Base-by-base conservation (phyloP, 2,329 filamentous ascomycete species). In the Bipolaris gigantea region DNA sequence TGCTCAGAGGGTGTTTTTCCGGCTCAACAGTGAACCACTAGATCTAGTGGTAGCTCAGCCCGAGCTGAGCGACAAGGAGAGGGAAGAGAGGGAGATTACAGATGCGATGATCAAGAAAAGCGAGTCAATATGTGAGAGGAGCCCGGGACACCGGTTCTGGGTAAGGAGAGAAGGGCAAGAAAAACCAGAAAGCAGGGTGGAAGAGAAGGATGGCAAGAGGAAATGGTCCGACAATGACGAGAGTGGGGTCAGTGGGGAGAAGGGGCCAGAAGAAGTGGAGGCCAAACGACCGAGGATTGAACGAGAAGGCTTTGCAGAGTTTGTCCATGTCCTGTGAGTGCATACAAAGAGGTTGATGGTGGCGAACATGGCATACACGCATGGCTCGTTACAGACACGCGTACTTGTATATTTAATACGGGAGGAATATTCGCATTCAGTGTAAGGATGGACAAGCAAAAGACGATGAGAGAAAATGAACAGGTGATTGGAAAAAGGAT, bases 1-100 rank as follows among this genome's bases (percentile, higher is more conserved):
- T 48, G 67, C 71, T 2, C 69, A 73, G 44, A 59, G 66, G 9
- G 67, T 73, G 3, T 72, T 74, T 52, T 74, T 72, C 55, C 60
- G 72, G 19, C 54, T 64, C 25, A 64, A 73, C 45, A 21, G 51
- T 0, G 45, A 53, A 23, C 61, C 63, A 9, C 48, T 74, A 1
- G 5, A 55, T 2, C 51, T 72, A 2, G 7, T 23, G 0, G 11
- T 46, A 2, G 23, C 32, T 1, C 33, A 54, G 19, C 33, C 55
- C 0, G 42, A 38, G 3, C 34, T 70, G 19, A 46, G 57, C 0
- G 61, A 58, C 5, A 45, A 61, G 33, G 53, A 70, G 43, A 56
- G 56, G 15, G 70, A 73, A 18, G 64, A 67, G 2, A 47, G 54
- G 2, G 48, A 63, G 25, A 72, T 73, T 34, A 45, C 55, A 4